Evolutionary conservation across 129 eudicot genomes (phyloP).

Genomic region (Apium graveolens): DNA sequence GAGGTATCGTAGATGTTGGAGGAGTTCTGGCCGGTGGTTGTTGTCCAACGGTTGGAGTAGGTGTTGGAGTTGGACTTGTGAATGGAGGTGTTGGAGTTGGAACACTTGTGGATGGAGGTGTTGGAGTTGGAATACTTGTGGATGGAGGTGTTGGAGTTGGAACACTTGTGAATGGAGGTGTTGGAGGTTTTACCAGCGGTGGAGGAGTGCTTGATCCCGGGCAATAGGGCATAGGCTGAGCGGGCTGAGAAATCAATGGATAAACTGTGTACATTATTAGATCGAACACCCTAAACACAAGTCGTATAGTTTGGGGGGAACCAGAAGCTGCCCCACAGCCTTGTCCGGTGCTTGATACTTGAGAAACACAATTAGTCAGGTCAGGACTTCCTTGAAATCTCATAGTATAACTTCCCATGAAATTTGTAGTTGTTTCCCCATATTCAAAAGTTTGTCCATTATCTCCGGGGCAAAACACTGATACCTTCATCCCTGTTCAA

Average conservation of each 20-base stretch:
- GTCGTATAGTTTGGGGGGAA: conserved; percentile 40
- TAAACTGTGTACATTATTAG: conserved; percentile 51
- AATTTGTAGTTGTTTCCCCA: conserved; percentile 56
- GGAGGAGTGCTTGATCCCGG: conserved; percentile 27
- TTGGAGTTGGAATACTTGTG: background rate
- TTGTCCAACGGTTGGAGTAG: background rate
- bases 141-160: conserved; percentile 31
- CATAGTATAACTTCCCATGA: conserved; percentile 68
- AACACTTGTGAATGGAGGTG: conserved; percentile 28
- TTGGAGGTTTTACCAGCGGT: conserved; percentile 17
- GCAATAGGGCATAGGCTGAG: conserved; percentile 76
- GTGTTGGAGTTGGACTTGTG: conserved; percentile 4
- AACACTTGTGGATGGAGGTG: conserved; percentile 27
- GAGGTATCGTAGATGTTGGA: conserved; percentile 22
- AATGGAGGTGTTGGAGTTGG: conserved; percentile 31
- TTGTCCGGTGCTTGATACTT: conserved; percentile 43
- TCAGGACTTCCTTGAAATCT: conserved; percentile 69
- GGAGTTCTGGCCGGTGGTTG: conserved; percentile 8
- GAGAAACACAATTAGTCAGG: conserved; percentile 43
- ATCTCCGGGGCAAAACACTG: conserved; percentile 67
- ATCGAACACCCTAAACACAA: conserved; percentile 64
- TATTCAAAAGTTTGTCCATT: conserved; percentile 37
- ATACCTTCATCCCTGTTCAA: conserved; percentile 54
- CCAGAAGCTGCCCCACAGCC: conserved; percentile 69
- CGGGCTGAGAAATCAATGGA: conserved; percentile 79